Base-by-base conservation (phyloP, 345 rosid genomes). In the Geranium rotundifolium region DNA sequence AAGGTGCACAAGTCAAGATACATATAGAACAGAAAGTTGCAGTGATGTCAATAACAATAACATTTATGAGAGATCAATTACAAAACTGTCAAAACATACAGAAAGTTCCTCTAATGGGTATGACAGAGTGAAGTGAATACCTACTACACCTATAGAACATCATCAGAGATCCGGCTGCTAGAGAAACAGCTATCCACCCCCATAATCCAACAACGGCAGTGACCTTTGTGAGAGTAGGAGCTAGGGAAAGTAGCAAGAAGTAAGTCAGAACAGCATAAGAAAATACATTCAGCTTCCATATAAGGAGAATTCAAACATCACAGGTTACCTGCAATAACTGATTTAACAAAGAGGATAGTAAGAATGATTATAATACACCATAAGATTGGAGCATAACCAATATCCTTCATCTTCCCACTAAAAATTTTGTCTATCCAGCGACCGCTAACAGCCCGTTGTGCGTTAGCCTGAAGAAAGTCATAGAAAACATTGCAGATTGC, bases 151-250 rank as follows among this genome's bases (percentile, higher is more conserved):
- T 79, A 71, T 80, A 80, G 67, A 93, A 81, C 80, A 84, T 71
- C 57, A 86, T 39, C 66, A 93, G 76, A 6, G 97, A 68, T 69
- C 67, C 71, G 73, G 80, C 65, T 56, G 87, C 86, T 49, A 82
- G 63, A 67, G 97, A 84, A 68, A 90, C 80, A 71, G 84, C 74
- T 31, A 70, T 70, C 85, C 95, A 86, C 57, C 84, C 88, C 97
- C 97, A 90, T 61, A 90, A 75, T 64, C 91, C 99, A 79, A 80
- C 75, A 81, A 65, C 72, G 67, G 97, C 96, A 73, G 97, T 90
- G 62, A 90, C 77, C 79, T 79, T 88, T 37, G 99, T 79, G 75
- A 93, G 84, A 78, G 71, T 77, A 50, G 92, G 76, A 73, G 91
- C 97, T 93, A 70, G 30, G 65, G 75, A 29, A 30, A 71, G 67